Base-by-base conservation (phyloP, 768 basidiomycete genomes). In the Russula emetica region DNA sequence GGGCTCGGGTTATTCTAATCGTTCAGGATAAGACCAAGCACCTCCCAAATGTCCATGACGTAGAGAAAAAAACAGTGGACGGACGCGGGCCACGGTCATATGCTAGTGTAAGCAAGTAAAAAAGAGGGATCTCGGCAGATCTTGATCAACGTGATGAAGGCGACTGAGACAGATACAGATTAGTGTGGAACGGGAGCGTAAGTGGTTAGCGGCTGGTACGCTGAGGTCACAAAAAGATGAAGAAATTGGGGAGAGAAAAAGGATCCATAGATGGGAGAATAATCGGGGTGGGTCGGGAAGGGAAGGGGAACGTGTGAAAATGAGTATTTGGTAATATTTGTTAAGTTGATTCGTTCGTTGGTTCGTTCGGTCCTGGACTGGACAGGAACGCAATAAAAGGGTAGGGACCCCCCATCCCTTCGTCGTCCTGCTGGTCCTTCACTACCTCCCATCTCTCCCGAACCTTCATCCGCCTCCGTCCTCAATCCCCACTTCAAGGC, bases 381-480 rank as follows among this genome's bases (percentile, higher is more conserved):
- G 52, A 30, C 24, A 16, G 0, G 34, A 53, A 54, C 40, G 16
- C 18, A 58, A 63, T 63, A 59, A 59, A 47, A 53, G 38, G 32
- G 16, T 11, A 7, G 5, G 20, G 6, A n/a, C 6, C 34, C 58
- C 52, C 45, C 42, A 9, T 60, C 16, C 49, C 52, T 22, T 59
- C 26, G 38, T 26, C 14, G 52, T 52, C 20, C 42, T 58, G 1
- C 42, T 22, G 51, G 47, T 45, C 62, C 56, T 45, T 45, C 26
- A n/a, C 42, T 45, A 53, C 24, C 60, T 67, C 69, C 66, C 67
- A 60, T 69, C 71, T 70, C 69, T 66, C 66, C 67, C 22, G 24
- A 47, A 20, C 55, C 30, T 62, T 58, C 62, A 68, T 69, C 55
- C 20, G 22, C 51, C 18, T 34, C 55, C 71, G 70, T 60, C 70